These are phyloP conservation scores for Aleurites moluccanus DNA, from an alignment of 441 rosid genomes.

Conservation along the genomic window DNA sequence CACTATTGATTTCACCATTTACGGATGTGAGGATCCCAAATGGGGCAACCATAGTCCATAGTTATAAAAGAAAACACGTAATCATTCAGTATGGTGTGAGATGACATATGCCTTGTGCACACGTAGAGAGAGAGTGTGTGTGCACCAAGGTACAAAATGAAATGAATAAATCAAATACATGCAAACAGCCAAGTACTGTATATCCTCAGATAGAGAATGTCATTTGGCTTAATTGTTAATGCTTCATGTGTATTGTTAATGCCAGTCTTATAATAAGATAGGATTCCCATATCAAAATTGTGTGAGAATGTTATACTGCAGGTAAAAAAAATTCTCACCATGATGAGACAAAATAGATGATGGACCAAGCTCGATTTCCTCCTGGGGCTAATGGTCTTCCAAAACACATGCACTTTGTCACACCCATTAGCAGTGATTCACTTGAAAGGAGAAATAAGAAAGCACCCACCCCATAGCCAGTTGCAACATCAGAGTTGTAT, in stretches of 20 bases:
- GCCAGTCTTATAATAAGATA: neutral
- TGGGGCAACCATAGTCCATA: neutral
- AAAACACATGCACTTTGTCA: slow-evolving; percentile 91
- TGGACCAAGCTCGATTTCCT: slow-evolving; percentile 88
- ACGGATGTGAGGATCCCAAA: neutral
- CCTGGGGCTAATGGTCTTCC: slow-evolving; percentile 82
- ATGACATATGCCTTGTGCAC: neutral
- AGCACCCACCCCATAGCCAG: slow-evolving; percentile 93
- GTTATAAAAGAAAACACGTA: neutral
- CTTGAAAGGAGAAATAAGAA: slow-evolving; percentile 88
- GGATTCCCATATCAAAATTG: neutral
- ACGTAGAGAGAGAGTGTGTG: neutral
- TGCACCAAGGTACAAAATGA: neutral
- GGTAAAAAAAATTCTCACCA: slow-evolving; percentile 51
- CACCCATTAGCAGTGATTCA: slow-evolving; percentile 84
- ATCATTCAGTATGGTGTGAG: no score
- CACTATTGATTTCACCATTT: neutral
- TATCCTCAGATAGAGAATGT: neutral
- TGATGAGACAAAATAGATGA: slow-evolving; percentile 77
- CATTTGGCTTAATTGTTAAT: neutral
- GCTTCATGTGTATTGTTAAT: neutral
- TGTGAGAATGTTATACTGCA: neutral
- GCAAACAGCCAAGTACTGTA: neutral
- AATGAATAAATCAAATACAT: neutral
- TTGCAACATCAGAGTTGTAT: slow-evolving; percentile 85